Evolutionary conservation across 148 eudicot genomes (phyloP), one percentile per base, ranked within the genome.

Genomic region (Chenopodium berlandieri): DNA sequence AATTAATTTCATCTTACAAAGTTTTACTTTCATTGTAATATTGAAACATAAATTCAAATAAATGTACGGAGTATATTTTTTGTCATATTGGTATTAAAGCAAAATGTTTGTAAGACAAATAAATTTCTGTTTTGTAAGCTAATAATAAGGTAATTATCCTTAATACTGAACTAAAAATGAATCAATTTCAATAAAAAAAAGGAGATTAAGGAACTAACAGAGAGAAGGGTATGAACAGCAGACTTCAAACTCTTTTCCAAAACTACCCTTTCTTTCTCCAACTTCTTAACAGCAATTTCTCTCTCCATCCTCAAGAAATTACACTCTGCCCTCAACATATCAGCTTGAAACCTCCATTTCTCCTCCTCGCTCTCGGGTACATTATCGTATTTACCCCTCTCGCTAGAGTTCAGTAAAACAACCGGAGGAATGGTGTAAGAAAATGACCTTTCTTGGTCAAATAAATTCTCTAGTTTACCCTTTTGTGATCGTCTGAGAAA

Each of bases 251-350:
- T 89, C 60, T 71, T 87, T 78, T 90, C 88, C 73, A 87, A 80
- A 74, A 86, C 81, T 32, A 76, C 78, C 70, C 91, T 76, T 68
- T 94, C 93, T 74, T 72, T 90, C 80, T 91, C 89, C 86, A 90
- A 46, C 65, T 90, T 90, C 89, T 89, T 90, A 67, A 84, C 82
- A 13, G 89, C 91, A 79, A 87, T 82, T 75, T 91, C 92, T 73
- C 86, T 94, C 67, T 96, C 97, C 88, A 85, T 86, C 78, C 99
- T 88, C 85, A 95, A 73, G 17, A 89, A 86, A 74, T 87, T 90
- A 82, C 97, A 93, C 80, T 95, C 99, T 0, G 94, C 99, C 77
- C 97, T 90, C 77, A 95, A 77, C 64, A 91, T 91, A 85, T 95
- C 97, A 16, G 93, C 92, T 75, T 95, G 91, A 81, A 95, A 93